Evolutionary conservation across 2,329 filamentous ascomycete genomes (phyloP).

Genomic region (Dactylellina cionopaga): DNA sequence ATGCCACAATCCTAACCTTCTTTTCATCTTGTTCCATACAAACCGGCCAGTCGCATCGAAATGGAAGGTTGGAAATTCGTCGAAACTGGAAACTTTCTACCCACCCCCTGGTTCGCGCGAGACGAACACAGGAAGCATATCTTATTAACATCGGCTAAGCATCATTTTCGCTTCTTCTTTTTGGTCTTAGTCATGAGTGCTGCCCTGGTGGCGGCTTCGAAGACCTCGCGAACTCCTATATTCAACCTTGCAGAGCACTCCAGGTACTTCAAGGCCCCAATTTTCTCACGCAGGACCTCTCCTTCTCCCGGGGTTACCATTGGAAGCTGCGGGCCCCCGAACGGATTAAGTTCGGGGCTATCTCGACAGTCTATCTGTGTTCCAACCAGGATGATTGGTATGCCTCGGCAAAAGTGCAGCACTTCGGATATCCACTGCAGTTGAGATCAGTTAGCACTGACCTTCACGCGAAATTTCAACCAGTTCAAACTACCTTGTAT

Average conservation of each 20-base stretch:
- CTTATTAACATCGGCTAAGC: background rate
- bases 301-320: conserved; percentile 44
- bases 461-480: too few relatives aligned
- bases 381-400: conserved; percentile 97
- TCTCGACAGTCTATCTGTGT: conserved; percentile 99
- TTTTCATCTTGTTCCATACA: too few relatives aligned
- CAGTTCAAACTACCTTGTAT: conserved; percentile 82
- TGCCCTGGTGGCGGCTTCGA: conserved; percentile 91
- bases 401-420: conserved; percentile 97
- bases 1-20: too few relatives aligned
- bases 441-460: conserved; percentile 55
- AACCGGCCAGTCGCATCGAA: too few relatives aligned
- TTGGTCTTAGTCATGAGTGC: conserved; percentile 56
- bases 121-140: too few relatives aligned
- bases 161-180: conserved; percentile 54
- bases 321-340: background rate
- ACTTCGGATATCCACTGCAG: conserved; percentile 98
- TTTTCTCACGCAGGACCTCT: conserved; percentile 67
- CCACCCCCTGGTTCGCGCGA: too few relatives aligned
- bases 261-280: conserved; percentile 93
- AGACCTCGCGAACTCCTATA: conserved; percentile 97
- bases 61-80: too few relatives aligned
- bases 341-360: conserved; percentile 76
- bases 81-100: too few relatives aligned
- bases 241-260: conserved; percentile 99